These are phyloP conservation scores for Colletotrichum cordylinicola DNA, from an alignment of 2,329 filamentous ascomycete species.

Conservation along the genomic window DNA sequence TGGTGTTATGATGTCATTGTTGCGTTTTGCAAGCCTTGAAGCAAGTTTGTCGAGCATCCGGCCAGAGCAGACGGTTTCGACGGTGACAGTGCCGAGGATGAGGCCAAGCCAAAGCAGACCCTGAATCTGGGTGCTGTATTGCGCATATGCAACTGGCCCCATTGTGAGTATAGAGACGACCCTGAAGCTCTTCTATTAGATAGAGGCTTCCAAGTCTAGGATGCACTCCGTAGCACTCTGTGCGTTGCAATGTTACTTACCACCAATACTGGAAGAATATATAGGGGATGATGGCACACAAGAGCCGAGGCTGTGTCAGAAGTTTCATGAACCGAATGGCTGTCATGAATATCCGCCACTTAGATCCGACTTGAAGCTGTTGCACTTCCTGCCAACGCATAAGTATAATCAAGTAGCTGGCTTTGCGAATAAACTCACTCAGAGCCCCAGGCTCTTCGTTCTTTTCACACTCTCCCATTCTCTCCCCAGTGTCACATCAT, in stretches of 20 bases:
- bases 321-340: neutral
- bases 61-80: neutral
- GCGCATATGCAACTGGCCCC: neutral
- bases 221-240: neutral
- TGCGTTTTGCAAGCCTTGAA: neutral
- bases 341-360: neutral
- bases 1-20: neutral
- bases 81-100: neutral
- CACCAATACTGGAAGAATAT: neutral
- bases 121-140: neutral
- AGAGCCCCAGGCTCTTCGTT: neutral
- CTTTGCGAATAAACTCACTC: neutral
- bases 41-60: neutral
- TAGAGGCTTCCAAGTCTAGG: no score
- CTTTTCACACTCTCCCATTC: neutral
- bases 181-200: no score
- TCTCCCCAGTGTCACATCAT: no score
- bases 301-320: neutral
- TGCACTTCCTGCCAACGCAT: neutral
- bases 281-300: neutral
- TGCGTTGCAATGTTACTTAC: neutral
- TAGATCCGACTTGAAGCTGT: neutral
- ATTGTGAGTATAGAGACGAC: neutral
- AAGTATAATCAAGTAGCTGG: neutral
- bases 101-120: neutral